Evolutionary conservation across 495 filamentous ascomycete genomes (phyloP).

Genomic region (Hyaloscypha finlandica): DNA sequence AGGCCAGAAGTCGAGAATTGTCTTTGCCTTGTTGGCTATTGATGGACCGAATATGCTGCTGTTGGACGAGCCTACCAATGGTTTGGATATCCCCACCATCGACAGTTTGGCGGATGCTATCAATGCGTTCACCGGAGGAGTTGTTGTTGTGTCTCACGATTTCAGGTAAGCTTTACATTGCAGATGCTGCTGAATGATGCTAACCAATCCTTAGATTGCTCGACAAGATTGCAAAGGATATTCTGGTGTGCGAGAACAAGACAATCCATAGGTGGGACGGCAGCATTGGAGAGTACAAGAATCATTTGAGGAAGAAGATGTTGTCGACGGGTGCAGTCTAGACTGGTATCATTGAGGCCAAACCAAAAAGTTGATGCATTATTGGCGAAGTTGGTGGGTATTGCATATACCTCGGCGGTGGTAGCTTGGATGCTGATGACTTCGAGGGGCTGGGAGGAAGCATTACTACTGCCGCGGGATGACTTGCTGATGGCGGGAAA

Average conservation of each 20-base stretch:
- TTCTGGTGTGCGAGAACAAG: constrained; percentile 97
- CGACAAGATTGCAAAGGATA: constrained; percentile 99
- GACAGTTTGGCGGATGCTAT: constrained; percentile 97
- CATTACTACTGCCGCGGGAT: constrained; percentile 2
- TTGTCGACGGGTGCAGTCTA: constrained; percentile 61
- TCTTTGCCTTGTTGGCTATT: constrained; percentile 95
- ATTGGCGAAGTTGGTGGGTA: constrained; percentile 12
- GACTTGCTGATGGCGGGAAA: constrained; percentile 16
- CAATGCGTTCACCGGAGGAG: constrained; percentile 93
- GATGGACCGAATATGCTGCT: constrained; percentile 97
- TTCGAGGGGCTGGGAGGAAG: constrained; percentile 6
- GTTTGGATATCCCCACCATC: constrained; percentile 98
- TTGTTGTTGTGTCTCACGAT: constrained; percentile 97
- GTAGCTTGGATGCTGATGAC: constrained; percentile 18
- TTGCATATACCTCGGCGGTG: background rate
- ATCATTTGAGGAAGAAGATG: constrained; percentile 99
- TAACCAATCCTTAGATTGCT: constrained; percentile 64
- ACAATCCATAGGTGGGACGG: constrained; percentile 89
- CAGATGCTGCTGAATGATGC: background rate
- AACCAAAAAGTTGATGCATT: constrained; percentile 24
- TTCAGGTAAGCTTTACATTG: constrained; percentile 69
- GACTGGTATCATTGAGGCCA: background rate
- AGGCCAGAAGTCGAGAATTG: constrained; percentile 95
- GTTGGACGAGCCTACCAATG: constrained; percentile 98
- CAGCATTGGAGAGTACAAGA: constrained; percentile 92